Base-by-base conservation (phyloP, 805 yeast genomes). In the Torulaspora maleeae region DNA sequence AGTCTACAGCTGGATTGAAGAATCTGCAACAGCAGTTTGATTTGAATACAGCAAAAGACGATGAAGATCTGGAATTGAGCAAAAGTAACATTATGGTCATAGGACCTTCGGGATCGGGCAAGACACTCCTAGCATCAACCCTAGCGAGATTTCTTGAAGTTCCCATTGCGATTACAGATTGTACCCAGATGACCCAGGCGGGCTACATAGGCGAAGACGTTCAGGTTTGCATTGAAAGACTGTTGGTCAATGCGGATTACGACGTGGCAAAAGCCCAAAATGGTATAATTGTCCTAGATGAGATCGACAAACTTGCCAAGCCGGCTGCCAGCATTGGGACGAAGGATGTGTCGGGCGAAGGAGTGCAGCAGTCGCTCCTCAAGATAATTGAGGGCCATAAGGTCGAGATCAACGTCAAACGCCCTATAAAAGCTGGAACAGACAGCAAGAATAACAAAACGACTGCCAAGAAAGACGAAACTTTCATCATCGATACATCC, bases 181-280 rank as follows among this genome's bases (percentile, higher is more conserved):
- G 83, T 55, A 79, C 84, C 0, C 76, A 80, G 36, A 55, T 79
- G 47, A 79, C 84, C 0, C 83, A 79, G 54, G 82, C 83, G 0
- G 84, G 84, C 5, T 79, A 79, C 53, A 77, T 79, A 36, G 84
- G 84, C 19, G 83, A 79, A 48, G 83, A 79, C 59, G 80, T 77
- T 13, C 83, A 79, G 49, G 64, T 73, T 25, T 78, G 83, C 51
- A 70, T 79, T 19, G 78, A 76, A 55, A 69, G 80, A 45, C 61
- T 79, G 16, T 59, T 78, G 39, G 73, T 72, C 2, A 72, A 66
- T 49, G 72, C 82, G 3, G 74, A 73, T 35, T 76, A 71, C 51
- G 78, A 78, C 52, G 75, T 77, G 19, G 74, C 71, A 8, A 68
- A 68, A 30, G 74, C 79, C 24, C 80, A 79, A 52, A 69, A 71